Base-by-base conservation (phyloP, 1,139 yeast species). In the Kluyveromyces marxianus region DNA sequence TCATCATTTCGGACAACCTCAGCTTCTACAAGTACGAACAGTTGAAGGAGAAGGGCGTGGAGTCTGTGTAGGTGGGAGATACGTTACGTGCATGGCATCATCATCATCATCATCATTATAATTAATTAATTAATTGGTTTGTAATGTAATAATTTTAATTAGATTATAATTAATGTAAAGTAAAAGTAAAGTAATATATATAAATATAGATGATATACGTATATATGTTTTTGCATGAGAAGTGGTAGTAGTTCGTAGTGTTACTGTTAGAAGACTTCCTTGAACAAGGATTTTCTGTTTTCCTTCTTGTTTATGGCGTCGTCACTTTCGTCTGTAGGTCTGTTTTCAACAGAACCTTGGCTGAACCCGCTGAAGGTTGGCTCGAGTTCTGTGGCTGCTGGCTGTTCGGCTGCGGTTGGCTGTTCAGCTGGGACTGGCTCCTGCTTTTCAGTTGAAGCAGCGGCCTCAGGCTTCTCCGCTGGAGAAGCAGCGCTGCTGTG, bases 11-110 rank as follows among this genome's bases (percentile, higher is more conserved):
- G 8, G 37, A 35, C 6, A 24, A 36, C n/a, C n/a, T 35, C 10
- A 62, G 62, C 8, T 58, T 47, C 46, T 59, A 60, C 45, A 60
- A 60, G 47, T 60, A 58, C 45, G 59, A 61, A 39, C 44, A 50
- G 36, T 36, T 49, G 37, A 52, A 48, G 8, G 31, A 14, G 21
- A 14, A 14, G 21, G 21, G 21, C 21, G 21, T 1, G 21, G 21
- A 14, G 21, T 14, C 21, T 14, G 21, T 14, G 21, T 14, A 14
- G 21, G 21, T 14, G 21, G 21, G 25, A 33, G 24, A 2, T 33
- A 7, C 6, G 10, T n/a, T 14, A 14, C 5, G 6, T 10, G 35
- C 21, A 33, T 6, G 35, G 10, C 21, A n/a, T 14, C 21, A 33
- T 14, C 35, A 33, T 33, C 3, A 36, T 10, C 21, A n/a, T 14